Percentiles rank a stretch among this genome's conserved stretches.
phyloP scores from a whole-genome alignment of 768 basidiomycete species.

The Xerocomellus intermedius region DNA sequence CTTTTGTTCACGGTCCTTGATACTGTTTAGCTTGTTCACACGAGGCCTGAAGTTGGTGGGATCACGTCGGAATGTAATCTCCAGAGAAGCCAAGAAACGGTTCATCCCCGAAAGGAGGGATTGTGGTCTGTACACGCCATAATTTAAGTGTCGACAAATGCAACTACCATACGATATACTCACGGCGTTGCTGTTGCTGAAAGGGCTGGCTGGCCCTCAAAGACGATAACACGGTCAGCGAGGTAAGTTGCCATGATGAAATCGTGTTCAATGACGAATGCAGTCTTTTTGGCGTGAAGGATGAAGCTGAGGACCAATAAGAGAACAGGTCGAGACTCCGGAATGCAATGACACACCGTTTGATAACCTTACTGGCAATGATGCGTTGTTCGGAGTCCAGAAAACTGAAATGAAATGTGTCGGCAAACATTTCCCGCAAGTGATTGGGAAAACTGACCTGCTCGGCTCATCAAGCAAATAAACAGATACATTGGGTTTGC shows the following conservation, averaged over 20 bases:
- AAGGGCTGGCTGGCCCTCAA: slow-evolving; percentile 83
- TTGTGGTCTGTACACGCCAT: slow-evolving; percentile 63
- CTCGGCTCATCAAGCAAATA: slow-evolving; percentile 97
- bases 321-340: not conserved
- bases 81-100: slow-evolving; percentile 90
- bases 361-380: slow-evolving; percentile 96
- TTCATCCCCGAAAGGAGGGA: slow-evolving; percentile 97
- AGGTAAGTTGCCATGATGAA: slow-evolving; percentile 99
- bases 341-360: slow-evolving; percentile 54
- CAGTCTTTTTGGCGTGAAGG: slow-evolving; percentile 94
- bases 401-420: slow-evolving; percentile 52
- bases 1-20: slow-evolving; percentile 90
- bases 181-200: slow-evolving; percentile 89
- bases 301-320: slow-evolving; percentile 61
- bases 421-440: not conserved
- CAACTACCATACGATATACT: slow-evolving; percentile 29
- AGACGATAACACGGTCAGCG: slow-evolving; percentile 95
- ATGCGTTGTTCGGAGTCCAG: slow-evolving; percentile 99
- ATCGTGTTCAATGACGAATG: slow-evolving; percentile 99
- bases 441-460: slow-evolving; percentile 43
- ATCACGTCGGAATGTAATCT: slow-evolving; percentile 98
- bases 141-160: not conserved
- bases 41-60: slow-evolving; percentile 91
- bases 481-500: slow-evolving; percentile 78
- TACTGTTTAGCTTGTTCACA: slow-evolving; percentile 80